A percentile compares a stretch with the other conserved stretches of the same genome.
Conservation (phyloP, 2,329 filamentous ascomycete species). For the Pezizomycotina sp. region DNA sequence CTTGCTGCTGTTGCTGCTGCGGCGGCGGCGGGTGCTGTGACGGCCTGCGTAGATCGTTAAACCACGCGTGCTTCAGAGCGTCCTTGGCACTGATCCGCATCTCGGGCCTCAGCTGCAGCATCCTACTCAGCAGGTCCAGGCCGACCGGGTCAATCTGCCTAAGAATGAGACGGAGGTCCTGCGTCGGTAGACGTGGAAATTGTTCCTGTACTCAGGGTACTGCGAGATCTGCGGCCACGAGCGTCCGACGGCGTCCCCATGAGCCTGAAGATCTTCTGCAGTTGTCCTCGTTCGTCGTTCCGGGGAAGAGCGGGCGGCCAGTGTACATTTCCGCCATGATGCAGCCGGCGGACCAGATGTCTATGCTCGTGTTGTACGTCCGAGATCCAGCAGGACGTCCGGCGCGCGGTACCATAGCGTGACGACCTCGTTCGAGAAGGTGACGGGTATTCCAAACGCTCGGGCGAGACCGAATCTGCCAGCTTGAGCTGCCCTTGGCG, state of each 20-base stretch:
- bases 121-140: conserved; percentile 70
- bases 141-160: conserved; percentile 79
- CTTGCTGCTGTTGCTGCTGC: conserved; percentile 4
- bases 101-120: conserved; percentile 87
- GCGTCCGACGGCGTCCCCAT: conserved; percentile 95
- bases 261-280: conserved; percentile 90
- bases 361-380: conserved; percentile 98
- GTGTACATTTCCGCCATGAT: conserved; percentile 99
- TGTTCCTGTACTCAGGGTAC: conserved; percentile 94
- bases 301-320: conserved; percentile 83
- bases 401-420: conserved; percentile 96
- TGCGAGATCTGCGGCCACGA: conserved; percentile 91
- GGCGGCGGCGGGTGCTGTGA: conserved; percentile 4
- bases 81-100: conserved; percentile 76
- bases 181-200: conserved; percentile 85
- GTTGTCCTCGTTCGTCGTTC: conserved; percentile 95
- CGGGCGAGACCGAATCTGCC: conserved; percentile 80
- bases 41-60: conserved; percentile 50
- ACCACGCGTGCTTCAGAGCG: conserved; percentile 83
- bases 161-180: conserved; percentile 71
- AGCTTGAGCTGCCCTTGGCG: conserved; percentile 79
- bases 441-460: conserved; percentile 91
- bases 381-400: conserved; percentile 85
- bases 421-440: conserved; percentile 94
- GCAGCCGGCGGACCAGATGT: conserved; percentile 97